Percentiles rank a stretch among this genome's conserved stretches.
These are phyloP conservation scores for Aquilaria agallochum DNA, from an alignment of 441 rosid genomes.

Conservation along the genomic window DNA sequence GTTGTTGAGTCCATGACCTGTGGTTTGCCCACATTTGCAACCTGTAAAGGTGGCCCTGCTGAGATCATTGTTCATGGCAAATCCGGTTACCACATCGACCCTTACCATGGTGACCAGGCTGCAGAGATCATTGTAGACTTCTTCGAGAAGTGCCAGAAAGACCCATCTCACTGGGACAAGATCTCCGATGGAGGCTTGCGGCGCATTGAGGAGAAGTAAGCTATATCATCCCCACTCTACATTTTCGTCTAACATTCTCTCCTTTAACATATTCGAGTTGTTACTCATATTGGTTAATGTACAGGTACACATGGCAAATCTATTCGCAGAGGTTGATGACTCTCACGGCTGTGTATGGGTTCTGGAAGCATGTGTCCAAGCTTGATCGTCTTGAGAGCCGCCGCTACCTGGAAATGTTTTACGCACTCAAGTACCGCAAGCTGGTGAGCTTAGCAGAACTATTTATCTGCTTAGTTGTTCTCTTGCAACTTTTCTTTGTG, in stretches of 20 bases:
- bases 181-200: conserved; percentile 76
- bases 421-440: conserved; percentile 82
- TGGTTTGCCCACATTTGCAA: conserved; percentile 90
- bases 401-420: conserved; percentile 95
- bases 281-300: background rate
- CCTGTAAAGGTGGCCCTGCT: conserved; percentile 94
- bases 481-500: background rate
- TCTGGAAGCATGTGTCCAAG: conserved; percentile 96
- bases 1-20: conserved; percentile 97
- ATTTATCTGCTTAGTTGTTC: background rate
- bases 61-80: conserved; percentile 86
- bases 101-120: conserved; percentile 90
- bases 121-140: conserved; percentile 67
- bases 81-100: conserved; percentile 90
- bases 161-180: conserved; percentile 65
- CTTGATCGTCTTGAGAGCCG: conserved; percentile 91
- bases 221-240: background rate
- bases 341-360: conserved; percentile 86
- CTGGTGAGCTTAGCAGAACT: conserved; percentile 40
- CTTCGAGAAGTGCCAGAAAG: conserved; percentile 68
- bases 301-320: conserved; percentile 88
- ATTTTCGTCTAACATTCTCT: background rate
- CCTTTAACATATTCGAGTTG: too few species aligned
- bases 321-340: conserved; percentile 90
- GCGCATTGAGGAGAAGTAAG: conserved; percentile 85